Base-by-base conservation (phyloP, 139 green algal species). In the Chlamydomonas sphaeroides region DNA sequence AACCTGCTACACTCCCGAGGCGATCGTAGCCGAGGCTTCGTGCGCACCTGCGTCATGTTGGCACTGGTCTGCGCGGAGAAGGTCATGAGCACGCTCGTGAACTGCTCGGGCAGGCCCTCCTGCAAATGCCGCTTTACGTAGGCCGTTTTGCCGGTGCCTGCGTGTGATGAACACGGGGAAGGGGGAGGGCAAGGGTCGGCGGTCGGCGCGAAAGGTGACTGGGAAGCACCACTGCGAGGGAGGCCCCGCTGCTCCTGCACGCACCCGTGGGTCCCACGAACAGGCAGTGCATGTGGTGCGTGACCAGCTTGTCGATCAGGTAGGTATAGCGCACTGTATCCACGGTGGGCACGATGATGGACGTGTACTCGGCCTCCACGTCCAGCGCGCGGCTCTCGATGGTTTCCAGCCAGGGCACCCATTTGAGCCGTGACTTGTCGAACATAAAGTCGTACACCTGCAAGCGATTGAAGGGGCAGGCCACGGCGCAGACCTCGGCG, bases 361-460 rank as follows among this genome's bases (percentile, higher is more conserved):
- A 85, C 59, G 87, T 86, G 86, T 95, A 96, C 61, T 91, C 87
- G 10, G 84, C 86, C n/a, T 93, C 90, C 38, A 73, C 49, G 63
- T 89, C 78, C 20, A 92, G 75, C 5, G 84, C 57, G 62, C 85
- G 88, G 10, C 41, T 71, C 5, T 90, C 57, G 41, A 79, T 45
- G 25, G 83, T 93, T n/a, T 96, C 87, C 71, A 96, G 80, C 93
- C 93, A 97, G 18, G 71, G 61, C 1, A 87, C 23, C 93, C 94
- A 96, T 65, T 88, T 90, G 45, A 79, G 56, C 14, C 80, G 78
- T 8, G 82, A 42, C 63, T 87, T 91, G 79, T 96, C 91, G 82
- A 93, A 93, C 73, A 93, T 67, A 68, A 89, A 96, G 59, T 97
- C 93, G 80, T 96, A 96, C 61, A 95, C 91, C 36, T 80, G 86